Evolutionary conservation across 2,329 filamentous ascomycete genomes (phyloP).

Genomic region (Coniochaeta sp.): DNA sequence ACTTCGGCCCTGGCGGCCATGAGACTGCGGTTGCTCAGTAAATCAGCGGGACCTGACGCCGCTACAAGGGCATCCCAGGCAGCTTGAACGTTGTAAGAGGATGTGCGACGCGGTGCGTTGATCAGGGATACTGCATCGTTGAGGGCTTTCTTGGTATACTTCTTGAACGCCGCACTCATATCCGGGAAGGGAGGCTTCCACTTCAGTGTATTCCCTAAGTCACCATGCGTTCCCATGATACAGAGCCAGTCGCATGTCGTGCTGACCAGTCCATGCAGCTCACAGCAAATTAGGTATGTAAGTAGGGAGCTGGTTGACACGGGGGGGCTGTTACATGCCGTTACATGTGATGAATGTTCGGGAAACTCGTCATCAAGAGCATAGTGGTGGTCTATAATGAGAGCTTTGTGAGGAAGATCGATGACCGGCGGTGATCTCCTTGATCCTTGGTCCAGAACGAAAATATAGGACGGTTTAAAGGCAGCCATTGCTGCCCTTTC

Average conservation of each 20-base stretch:
- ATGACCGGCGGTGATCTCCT: conserved; percentile 45
- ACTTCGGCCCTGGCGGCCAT: conserved; percentile 50
- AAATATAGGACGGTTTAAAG: conserved; percentile 46
- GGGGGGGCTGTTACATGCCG: conserved; percentile 55
- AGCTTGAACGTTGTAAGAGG: conserved; percentile 49
- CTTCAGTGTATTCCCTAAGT: conserved; percentile 56
- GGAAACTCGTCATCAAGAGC: conserved; percentile 49
- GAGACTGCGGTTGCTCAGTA: conserved; percentile 41
- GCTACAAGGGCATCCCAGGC: conserved; percentile 53
- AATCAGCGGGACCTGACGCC: conserved; percentile 39
- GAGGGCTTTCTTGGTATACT: conserved; percentile 51
- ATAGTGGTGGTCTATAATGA: conserved; percentile 61
- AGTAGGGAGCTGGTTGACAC: conserved; percentile 58
- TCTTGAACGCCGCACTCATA: conserved; percentile 53
- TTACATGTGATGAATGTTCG: conserved; percentile 43
- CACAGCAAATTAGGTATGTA: conserved; percentile 54
- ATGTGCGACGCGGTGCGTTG: conserved; percentile 57
- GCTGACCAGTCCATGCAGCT: conserved; percentile 47
- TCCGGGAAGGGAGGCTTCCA: conserved; percentile 61
- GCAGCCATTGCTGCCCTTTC: conserved; percentile 44
- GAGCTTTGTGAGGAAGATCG: conserved; percentile 35
- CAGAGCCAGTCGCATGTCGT: conserved; percentile 45
- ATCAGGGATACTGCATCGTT: conserved; percentile 57
- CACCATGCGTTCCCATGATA: conserved; percentile 57
- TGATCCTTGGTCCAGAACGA: conserved; percentile 60